Base-by-base conservation (phyloP, 1,284 basidiomycete species). In the Ganoderma sinense region DNA sequence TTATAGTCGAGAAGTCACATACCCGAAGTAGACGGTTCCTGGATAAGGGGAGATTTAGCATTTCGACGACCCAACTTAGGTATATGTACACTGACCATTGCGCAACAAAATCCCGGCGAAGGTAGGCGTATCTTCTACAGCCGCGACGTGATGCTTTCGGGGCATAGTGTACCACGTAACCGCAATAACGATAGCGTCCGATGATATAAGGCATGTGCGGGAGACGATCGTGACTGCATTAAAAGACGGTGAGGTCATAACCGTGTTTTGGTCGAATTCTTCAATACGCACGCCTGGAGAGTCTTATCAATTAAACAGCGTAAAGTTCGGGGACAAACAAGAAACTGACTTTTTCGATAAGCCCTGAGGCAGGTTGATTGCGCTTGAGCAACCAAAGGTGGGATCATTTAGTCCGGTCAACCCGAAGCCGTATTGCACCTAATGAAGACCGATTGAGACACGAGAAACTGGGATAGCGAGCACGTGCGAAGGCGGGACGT, bases 11-110 rank as follows among this genome's bases (percentile, higher is more conserved):
- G 18, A 45, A 31, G 36, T 2, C 4, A 43, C 64, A 2, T 33
- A 65, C 64, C 33, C 29, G n/a, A 66, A 66, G 58, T 66, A 66
- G 6, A 65, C 36, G 3, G 40, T 45, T 6, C 64, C 64, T 65
- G 55, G 11, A 53, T 16, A 26, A 29, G 5, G 6, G 26, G 40
- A 2, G 29, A 10, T 29, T 33, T 10, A 18, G 33, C 13, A 48
- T 39, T 11, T 4, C 8, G 14, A 20, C 2, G 6, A 39, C 13
- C 26, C 13, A 26, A 16, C 1, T n/a, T 23, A 20, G 53, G 2
- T 23, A 29, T 4, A 29, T 33, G 2, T 16, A n/a, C 1, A 48
- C 67, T 51, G 10, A 68, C 67, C 67, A 36, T 68, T 55, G 2
- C 67, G 43, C 2, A 64, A 23, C 5, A 68, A 33, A n/a, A 68